These are phyloP conservation scores for Lachnellula suecica DNA, from an alignment of 2,329 filamentous ascomycete species.

Conservation along the genomic window DNA sequence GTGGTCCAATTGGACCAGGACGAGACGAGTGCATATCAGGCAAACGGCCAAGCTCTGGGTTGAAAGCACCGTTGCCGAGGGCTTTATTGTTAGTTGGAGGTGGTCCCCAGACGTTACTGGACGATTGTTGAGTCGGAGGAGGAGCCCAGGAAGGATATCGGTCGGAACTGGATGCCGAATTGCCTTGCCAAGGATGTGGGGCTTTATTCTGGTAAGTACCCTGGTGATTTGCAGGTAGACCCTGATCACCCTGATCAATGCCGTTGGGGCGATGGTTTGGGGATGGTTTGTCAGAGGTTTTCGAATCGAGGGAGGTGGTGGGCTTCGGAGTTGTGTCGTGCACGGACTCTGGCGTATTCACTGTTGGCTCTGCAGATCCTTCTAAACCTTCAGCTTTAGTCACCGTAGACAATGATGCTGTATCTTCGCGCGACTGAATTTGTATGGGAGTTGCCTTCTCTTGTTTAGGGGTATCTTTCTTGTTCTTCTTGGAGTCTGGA, in stretches of 20 bases:
- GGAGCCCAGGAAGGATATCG: constrained; percentile 49
- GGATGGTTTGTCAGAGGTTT: constrained; percentile 10
- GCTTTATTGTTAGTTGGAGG: constrained; percentile 65
- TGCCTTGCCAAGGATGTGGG: constrained; percentile 32
- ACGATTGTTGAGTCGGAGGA: constrained; percentile 41
- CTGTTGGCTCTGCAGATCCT: constrained; percentile 12
- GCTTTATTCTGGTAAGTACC: constrained; percentile 20
- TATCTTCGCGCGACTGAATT: constrained; percentile 27
- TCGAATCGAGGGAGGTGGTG: constrained; percentile 7
- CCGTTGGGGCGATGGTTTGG: constrained; percentile 21
- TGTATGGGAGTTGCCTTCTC: constrained; percentile 38
- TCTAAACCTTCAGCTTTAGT: constrained; percentile 10
- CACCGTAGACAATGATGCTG: constrained; percentile 5
- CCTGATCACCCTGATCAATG: constrained; percentile 22
- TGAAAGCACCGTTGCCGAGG: constrained; percentile 78
- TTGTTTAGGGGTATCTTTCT: constrained; percentile 51
- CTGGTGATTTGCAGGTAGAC: constrained; percentile 34
- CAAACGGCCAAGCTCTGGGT: constrained; percentile 53
- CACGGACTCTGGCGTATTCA: constrained; percentile 9
- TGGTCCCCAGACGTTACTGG: constrained; percentile 71
- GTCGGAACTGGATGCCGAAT: constrained; percentile 37
- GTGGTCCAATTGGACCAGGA: constrained; percentile 36
- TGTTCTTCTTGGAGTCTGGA: constrained; percentile 58
- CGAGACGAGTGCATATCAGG: constrained; percentile 30
- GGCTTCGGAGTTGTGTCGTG: constrained; percentile 3